Base-by-base conservation (phyloP, 306 rosid species). In the Hippophae gyantsensis region DNA sequence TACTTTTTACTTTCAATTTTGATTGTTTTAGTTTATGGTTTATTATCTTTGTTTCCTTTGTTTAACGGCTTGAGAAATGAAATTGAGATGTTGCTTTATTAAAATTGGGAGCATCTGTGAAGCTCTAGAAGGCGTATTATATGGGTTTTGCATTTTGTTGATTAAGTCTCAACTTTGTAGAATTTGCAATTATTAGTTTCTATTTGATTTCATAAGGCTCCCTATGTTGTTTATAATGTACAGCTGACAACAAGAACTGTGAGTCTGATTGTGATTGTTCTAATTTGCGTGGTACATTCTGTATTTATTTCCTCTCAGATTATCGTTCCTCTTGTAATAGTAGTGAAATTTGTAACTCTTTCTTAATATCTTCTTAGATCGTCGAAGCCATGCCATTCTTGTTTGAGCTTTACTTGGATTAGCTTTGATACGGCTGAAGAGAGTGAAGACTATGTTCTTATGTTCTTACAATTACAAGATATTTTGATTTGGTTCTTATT, bases 401-500 rank as follows among this genome's bases (percentile, higher is more conserved):
- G 18, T 18, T 18, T 18, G 18, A 18, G 18, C 18, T 18, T 18
- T 18, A 18, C 18, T 18, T 18, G 18, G 18, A 18, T 18, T 18
- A 18, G 18, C 62, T 45, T 57, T 55, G 76, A 68, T 70, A 38
- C 52, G 51, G 49, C 23, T 54, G 8, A 38, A 58, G 71, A 43
- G 60, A 72, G 50, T 7, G 47, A 48, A 27, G 38, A 27, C 38
- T 27, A 2, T 27, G 38, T 26, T 26, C 7, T 38, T 46, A 10
- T 26, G 14, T 69, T 56, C 47, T 6, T 40, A 55, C 38, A 42
- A 1, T 18, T 18, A 13, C 13, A 12, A 12, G 43, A 45, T 2
- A 51, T 57, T 74, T 43, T 64, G 73, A 11, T 74, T 66, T 54
- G 72, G 59, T 58, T 61, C 50, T 72, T 23, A 54, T 51, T 74